Evolutionary conservation across 208 protist species (phyloP).

Genomic region (Leishmania lainsoni): DNA sequence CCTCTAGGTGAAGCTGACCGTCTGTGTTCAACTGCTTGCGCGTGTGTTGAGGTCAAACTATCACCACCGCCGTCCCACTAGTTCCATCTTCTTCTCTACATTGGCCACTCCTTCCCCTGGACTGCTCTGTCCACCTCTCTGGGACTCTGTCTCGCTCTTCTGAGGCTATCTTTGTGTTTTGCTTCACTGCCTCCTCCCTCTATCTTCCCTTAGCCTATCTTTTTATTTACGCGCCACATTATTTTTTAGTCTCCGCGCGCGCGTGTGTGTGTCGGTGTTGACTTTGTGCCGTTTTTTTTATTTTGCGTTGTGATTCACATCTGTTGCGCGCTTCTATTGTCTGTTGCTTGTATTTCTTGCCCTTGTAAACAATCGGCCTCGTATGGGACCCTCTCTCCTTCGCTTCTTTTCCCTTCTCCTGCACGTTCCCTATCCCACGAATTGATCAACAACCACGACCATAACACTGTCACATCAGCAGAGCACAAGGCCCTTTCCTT

Average conservation of each 20-base stretch:
- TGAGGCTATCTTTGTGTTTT: background rate
- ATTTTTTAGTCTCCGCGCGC: slow-evolving; percentile 4
- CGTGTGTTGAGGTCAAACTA: background rate
- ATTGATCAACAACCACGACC: background rate
- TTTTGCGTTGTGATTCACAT: slow-evolving; percentile 8
- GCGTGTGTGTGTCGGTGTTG: background rate
- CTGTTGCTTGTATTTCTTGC: slow-evolving; percentile 33
- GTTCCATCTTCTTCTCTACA: background rate
- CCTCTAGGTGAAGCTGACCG: background rate
- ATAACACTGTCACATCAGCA: background rate
- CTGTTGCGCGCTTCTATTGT: slow-evolving; percentile 22
- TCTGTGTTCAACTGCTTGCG: slow-evolving; percentile 10
- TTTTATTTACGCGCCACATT: slow-evolving; percentile 23
- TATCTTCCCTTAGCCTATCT: background rate
- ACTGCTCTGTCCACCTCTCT: background rate
- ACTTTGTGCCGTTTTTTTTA: background rate
- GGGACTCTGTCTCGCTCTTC: background rate
- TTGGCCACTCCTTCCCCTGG: background rate
- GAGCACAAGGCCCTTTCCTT: background rate
- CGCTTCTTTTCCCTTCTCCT: background rate
- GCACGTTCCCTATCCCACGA: background rate
- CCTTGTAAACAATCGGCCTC: background rate
- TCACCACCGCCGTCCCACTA: background rate
- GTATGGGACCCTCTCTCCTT: slow-evolving; percentile 5
- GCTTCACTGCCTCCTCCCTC: background rate